phyloP scores from a whole-genome alignment of 2,329 filamentous ascomycete species.

The Thermothelomyces thermophilus region DNA sequence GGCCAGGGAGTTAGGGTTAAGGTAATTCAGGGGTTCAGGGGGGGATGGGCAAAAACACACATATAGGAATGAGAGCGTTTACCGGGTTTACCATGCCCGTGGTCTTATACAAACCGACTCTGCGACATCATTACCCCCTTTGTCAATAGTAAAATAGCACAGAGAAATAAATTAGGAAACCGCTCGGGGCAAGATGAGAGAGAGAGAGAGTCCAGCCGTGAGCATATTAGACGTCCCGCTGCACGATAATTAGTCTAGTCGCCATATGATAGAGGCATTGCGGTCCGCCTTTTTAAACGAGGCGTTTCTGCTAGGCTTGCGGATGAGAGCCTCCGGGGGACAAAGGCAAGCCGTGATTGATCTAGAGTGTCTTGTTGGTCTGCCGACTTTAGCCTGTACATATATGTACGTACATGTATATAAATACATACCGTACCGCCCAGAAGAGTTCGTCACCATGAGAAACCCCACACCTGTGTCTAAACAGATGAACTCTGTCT shows the following conservation, averaged over 20 bases:
- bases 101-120: not conserved
- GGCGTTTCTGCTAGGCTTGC: constrained; percentile 11
- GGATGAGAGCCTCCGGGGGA: constrained; percentile 21
- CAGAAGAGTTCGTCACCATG: not conserved
- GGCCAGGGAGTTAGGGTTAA: not conserved
- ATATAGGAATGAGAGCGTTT: not conserved
- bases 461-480: constrained; percentile 2
- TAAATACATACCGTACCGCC: no score
- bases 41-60: no score
- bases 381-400: constrained; percentile 20
- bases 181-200: not conserved
- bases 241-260: not conserved
- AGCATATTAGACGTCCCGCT: not conserved
- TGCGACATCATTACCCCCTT: not conserved
- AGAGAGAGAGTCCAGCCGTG: not conserved
- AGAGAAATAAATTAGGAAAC: not conserved
- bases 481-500: no score
- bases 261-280: constrained; percentile 10
- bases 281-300: constrained; percentile 12
- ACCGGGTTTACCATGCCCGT: not conserved
- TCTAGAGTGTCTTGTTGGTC: constrained; percentile 3
- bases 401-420: no score
- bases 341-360: constrained; percentile 11
- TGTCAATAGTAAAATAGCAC: no score
- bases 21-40: not conserved